Base-by-base conservation (phyloP, 495 filamentous ascomycete species). In the Parachaetomium inaequale region DNA sequence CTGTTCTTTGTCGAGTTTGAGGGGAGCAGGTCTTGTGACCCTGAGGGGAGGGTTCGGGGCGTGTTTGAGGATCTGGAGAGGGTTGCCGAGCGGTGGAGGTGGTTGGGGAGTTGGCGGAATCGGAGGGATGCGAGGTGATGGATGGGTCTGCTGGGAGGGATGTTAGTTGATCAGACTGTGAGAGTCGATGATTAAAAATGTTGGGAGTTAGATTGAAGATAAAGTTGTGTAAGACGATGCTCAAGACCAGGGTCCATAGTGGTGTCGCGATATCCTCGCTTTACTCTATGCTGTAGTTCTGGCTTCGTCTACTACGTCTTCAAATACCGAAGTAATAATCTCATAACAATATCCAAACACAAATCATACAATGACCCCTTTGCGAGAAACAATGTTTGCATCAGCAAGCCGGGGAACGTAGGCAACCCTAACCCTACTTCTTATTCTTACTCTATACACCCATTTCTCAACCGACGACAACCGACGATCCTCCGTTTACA, bases 1-100 rank as follows among this genome's bases (percentile, higher is more conserved):
- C 82, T 96, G 28, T 97, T 98, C 75, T 88, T 98, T 73, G 87
- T 96, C 23, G 94, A 98, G 78, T 91, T 96, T 70, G 82, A 89
- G 70, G 86, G 87, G 6, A 77, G 77, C 63, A 68, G 70, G 43
- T 62, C 70, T 36, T 71, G 79, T 43, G 83, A 82, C 50, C 78
- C 78, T 28, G 71, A 76, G 28, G 80, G 81, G 29, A 72, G 75
- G 55, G 85, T 87, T 1, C 77, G 81, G 60, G 67, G 71, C 49
- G 82, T 79, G 51, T 63, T 90, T 45, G 69, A 68, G 4, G 71
- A 72, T 38, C 65, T 77, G 26, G 75, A 67, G n/a, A 59, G 57
- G 34, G 72, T 77, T 59, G 76, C 81, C 1, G 60, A 73, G 66
- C 71, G 69, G 38, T 82, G 77, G 65, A 78, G 79, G 64, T 83